Conservation (phyloP, 305 asterid genomes). For the Stenogyne calaminthoides region DNA sequence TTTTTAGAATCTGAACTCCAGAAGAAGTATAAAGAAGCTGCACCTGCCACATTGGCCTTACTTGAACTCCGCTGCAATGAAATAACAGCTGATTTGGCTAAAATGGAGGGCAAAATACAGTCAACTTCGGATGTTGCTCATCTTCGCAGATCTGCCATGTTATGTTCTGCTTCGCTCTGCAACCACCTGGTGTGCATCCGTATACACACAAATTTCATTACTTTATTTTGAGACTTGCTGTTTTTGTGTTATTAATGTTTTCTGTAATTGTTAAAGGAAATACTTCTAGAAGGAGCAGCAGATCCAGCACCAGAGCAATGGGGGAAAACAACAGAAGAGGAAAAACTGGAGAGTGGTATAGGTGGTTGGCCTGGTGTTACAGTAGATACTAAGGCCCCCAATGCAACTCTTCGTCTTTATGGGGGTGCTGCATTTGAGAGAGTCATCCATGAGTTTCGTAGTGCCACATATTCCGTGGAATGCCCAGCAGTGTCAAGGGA, state of each 20-base stretch:
- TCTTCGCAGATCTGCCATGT: conserved; percentile 92
- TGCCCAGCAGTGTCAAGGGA: conserved; percentile 94
- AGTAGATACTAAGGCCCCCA: conserved; percentile 70
- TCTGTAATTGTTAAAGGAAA: conserved; percentile 54
- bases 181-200: conserved; percentile 63
- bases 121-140: conserved; percentile 85
- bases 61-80: conserved; percentile 90
- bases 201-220: background rate
- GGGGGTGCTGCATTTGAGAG: conserved; percentile 99
- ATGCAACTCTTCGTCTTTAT: conserved; percentile 81
- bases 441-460: conserved; percentile 94
- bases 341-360: conserved; percentile 74
- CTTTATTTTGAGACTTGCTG: background rate
- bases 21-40: conserved; percentile 90
- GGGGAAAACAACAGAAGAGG: conserved; percentile 92
- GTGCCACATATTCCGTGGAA: conserved; percentile 89
- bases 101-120: conserved; percentile 70
- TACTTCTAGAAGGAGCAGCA: conserved; percentile 96
- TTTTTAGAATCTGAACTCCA: conserved; percentile 92
- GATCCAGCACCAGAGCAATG: conserved; percentile 97
- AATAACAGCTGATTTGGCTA: conserved; percentile 66
- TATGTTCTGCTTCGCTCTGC: conserved; percentile 80
- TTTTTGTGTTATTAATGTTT: conserved; percentile 18
- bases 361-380: conserved; percentile 94
- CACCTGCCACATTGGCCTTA: conserved; percentile 88